Base-by-base conservation (phyloP, 208 protist genomes). In the Leishmania amazonensis region DNA sequence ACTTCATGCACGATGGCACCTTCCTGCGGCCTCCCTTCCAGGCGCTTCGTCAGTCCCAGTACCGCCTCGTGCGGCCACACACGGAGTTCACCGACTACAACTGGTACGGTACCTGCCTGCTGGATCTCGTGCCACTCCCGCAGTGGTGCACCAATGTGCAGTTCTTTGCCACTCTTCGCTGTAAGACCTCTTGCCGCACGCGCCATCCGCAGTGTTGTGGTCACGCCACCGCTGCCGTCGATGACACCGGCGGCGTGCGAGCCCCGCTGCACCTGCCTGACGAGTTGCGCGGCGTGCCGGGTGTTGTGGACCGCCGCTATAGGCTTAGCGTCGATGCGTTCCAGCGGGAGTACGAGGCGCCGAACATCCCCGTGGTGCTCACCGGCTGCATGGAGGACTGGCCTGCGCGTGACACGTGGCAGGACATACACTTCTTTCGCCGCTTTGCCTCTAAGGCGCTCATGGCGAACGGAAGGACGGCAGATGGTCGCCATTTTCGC, bases 321-420 rank as follows among this genome's bases (percentile, higher is more conserved):
- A 72, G 68, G 28, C 83, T 88, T 21, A 77, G 78, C 24, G 51
- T 78, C 11, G 54, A 70, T 5, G 78, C 53, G 57, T 91, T 91
- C 53, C 77, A 75, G 42, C 19, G 38, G 2, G 42, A 85, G 70
- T 91, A 86, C 83, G 88, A 88, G 54, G 24, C 9, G 21, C 64
- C 68, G 2, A 89, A 89, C 83, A 74, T 35, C 0, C 88, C 5
- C 5, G 88, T 91, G 35, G 83, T 89, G n/a, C 68, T 91, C 72
- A 86, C 88, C 15, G 85, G 85, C 40, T 80, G 79, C 38, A 76
- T 88, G 24, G 85, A 91, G 42, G 64, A 81, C 68, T 89, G 83
- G 83, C 72, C 80, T 3, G 85, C 82, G 2, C 80, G 76, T n/a
- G 7, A 58, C 64, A 31, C 64, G 58, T 89, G 85, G 85, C 67